Evolutionary conservation across 2,329 filamentous ascomycete genomes (phyloP), one percentile per base, ranked within the genome.

Genomic region (Leptographium galeiforme): DNA sequence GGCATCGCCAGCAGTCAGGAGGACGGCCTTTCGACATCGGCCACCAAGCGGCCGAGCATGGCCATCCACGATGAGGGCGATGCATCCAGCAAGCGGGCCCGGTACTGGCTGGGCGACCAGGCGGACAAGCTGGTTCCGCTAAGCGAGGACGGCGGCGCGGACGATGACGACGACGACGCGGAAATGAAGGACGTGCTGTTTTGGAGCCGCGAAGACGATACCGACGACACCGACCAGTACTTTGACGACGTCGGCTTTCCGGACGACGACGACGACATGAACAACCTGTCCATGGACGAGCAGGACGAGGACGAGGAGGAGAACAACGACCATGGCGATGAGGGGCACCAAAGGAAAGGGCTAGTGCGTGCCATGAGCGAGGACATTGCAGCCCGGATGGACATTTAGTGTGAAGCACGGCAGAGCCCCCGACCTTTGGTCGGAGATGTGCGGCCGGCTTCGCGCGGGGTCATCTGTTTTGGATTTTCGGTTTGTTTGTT

Each of bases 41-140:
- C 51, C 11, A 50, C 51, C 2, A 64, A 64, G 52, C 56, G 60
- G 47, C 60, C 59, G n/a, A 63, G 67, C 32, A 58, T 65, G 43
- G 64, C 65, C 18, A 44, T 56, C 2, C 44, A 53, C 6, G 50
- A 61, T 7, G 53, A 62, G 58, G 56, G 66, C 47, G 53, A 62
- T 4, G 81, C 82, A 39, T 84, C 84, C 8, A 80, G 79, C 61
- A 96, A 96, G 72, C 84, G 90, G 48, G 88, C 89, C 14, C 80
- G 78, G 57, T 96, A 88, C 68, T 96, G 90, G 91, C 77, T 96
- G 4, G 89, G 89, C 44, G 82, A 88, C 57, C 75, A 72, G 51
- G 76, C 73, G 7, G 71, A 74, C 60, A 64, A 74, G 36, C 65
- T 78, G 6, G 66, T 66, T 25, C 56, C 67, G 4, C 44, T 67